Evolutionary conservation across 495 filamentous ascomycete species (phyloP).

Genomic region (Hyaloscypha bicolor): DNA sequence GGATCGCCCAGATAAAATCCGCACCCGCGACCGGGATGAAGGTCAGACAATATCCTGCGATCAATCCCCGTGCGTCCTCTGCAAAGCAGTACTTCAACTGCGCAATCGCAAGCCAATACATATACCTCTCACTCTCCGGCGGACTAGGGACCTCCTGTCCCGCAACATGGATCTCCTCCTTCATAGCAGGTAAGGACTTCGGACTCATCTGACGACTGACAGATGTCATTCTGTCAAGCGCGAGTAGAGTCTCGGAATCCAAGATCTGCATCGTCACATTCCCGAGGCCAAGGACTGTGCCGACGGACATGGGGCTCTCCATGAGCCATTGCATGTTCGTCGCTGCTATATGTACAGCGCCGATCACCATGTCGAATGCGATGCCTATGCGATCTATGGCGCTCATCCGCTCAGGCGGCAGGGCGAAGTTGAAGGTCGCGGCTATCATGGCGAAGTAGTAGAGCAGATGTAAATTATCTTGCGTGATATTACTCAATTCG

Average conservation of each 20-base stretch:
- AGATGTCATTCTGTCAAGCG: background rate
- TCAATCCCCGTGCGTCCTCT: conserved; percentile 32
- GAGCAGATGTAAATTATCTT: conserved; percentile 32
- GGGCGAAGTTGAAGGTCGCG: conserved; percentile 35
- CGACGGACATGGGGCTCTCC: background rate
- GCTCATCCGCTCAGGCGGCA: conserved; percentile 28
- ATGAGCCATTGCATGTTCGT: background rate
- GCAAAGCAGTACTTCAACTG: conserved; percentile 32
- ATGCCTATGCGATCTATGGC: conserved; percentile 28
- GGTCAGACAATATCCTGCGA: conserved; percentile 32
- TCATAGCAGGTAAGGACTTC: background rate
- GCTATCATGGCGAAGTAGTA: conserved; percentile 40
- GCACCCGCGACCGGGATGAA: conserved; percentile 33
- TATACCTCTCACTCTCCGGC: background rate
- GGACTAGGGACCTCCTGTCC: background rate
- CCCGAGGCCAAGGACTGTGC: background rate
- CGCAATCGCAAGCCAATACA: conserved; percentile 28
- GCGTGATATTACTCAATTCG: conserved; percentile 32
- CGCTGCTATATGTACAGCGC: conserved; percentile 6
- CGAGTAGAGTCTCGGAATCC: background rate
- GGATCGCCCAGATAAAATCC: conserved; percentile 34
- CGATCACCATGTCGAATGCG: conserved; percentile 37
- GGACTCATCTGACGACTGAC: background rate
- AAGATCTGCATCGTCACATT: background rate
- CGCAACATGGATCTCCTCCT: background rate